Conservation (phyloP, 1,284 basidiomycete species). For the Rugosomyces carneus region DNA sequence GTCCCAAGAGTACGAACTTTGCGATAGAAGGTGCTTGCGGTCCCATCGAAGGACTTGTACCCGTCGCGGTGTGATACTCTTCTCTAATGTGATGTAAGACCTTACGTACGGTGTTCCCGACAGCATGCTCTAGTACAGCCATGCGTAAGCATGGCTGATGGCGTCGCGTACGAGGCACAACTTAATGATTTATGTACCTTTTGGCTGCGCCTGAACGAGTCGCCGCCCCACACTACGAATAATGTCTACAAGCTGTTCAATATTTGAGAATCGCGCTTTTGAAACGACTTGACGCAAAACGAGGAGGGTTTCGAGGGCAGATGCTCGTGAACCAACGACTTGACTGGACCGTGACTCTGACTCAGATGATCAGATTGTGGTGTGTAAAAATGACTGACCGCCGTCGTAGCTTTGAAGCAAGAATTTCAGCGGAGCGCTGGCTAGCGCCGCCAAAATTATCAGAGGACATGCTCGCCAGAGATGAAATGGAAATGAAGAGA, state of each 20-base stretch:
- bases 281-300: constrained; percentile 87
- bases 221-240: constrained; percentile 78
- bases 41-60: constrained; percentile 31
- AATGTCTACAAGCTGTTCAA: constrained; percentile 80
- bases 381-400: constrained; percentile 41
- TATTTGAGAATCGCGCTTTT: constrained; percentile 78
- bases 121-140: constrained; percentile 70
- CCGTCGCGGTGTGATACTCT: constrained; percentile 75
- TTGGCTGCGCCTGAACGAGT: constrained; percentile 86
- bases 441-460: constrained; percentile 35
- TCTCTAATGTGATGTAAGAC: constrained; percentile 91
- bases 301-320: constrained; percentile 86
- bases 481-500: no score
- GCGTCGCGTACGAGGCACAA: not conserved
- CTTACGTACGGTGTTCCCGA: constrained; percentile 90
- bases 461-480: no score
- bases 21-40: constrained; percentile 62
- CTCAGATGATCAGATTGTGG: not conserved
- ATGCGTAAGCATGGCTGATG: constrained; percentile 7
- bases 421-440: constrained; percentile 55
- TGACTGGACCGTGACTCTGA: constrained; percentile 47
- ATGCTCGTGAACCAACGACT: constrained; percentile 80
- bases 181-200: constrained; percentile 52
- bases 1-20: constrained; percentile 72
- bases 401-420: constrained; percentile 60